phyloP scores from a whole-genome alignment of 176 grass and related monocot genomes.

The Eragrostis curvula region DNA sequence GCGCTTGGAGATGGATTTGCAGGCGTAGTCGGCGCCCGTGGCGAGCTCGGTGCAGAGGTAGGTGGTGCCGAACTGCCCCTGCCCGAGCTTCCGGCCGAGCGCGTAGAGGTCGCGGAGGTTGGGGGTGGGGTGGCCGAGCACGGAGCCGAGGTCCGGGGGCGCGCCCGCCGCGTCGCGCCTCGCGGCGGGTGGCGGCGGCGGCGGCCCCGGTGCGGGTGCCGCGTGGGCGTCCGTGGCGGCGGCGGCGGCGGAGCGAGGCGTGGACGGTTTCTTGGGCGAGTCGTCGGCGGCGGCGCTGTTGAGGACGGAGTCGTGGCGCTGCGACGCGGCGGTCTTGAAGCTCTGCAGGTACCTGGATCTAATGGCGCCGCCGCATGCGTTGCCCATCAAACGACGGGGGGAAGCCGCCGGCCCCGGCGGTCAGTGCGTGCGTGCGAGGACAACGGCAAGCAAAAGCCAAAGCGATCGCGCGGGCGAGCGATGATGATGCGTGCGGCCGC shows the following conservation, averaged over 20 bases:
- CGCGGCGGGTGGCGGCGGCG: conserved; percentile 43
- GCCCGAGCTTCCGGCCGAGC: conserved; percentile 77
- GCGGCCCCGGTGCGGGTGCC: conserved; percentile 10
- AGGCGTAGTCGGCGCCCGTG: conserved; percentile 77
- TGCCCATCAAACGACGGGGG: conserved; percentile 90
- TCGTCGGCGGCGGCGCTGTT: conserved; percentile 38
- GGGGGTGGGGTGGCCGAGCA: conserved; percentile 77
- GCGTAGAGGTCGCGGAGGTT: conserved; percentile 76
- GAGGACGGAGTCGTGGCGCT: conserved; percentile 41
- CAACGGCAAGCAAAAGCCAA: neutral
- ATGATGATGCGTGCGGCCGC: too few species aligned
- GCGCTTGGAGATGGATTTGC: conserved; percentile 96
- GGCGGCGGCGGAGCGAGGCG: conserved; percentile 36
- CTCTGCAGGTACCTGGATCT: conserved; percentile 65
- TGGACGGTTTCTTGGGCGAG: conserved; percentile 54
- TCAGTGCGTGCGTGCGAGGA: neutral
- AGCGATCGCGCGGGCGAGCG: neutral
- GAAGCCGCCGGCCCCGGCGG: conserved; percentile 39
- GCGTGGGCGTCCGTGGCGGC: too few species aligned
- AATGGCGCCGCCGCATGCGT: conserved; percentile 77
- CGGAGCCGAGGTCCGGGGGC: conserved; percentile 51
- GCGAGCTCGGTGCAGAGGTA: conserved; percentile 85
- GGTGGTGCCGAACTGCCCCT: conserved; percentile 94
- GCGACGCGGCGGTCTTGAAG: conserved; percentile 54
- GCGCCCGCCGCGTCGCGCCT: conserved; percentile 51